Conservation (phyloP, 78 protist genomes). For the Dictyostelium capitatum region DNA sequence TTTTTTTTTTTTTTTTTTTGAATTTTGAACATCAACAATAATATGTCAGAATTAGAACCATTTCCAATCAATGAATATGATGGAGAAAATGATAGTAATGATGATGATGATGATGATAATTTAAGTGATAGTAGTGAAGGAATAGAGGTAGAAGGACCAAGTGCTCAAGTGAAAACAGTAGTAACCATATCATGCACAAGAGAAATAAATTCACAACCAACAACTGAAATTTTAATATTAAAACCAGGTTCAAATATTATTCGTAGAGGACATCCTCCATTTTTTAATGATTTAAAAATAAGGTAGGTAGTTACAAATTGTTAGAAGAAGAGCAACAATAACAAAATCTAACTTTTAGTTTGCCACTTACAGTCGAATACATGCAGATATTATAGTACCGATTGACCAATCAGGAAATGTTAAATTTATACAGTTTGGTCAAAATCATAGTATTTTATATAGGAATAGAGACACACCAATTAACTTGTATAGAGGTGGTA, state of each 20-base stretch:
- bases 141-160: too few relatives aligned
- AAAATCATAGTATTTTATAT: constrained; percentile 18
- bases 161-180: too few relatives aligned
- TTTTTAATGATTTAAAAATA: constrained; percentile 22
- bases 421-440: constrained; percentile 51
- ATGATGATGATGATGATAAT: background rate
- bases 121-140: background rate
- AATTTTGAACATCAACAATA: too few relatives aligned
- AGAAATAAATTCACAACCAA: too few relatives aligned
- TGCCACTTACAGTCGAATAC: constrained; percentile 57
- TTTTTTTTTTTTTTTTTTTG: too few relatives aligned
- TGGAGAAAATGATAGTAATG: background rate
- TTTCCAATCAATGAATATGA: background rate
- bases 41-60: too few relatives aligned
- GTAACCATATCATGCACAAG: too few relatives aligned
- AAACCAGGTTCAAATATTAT: constrained; percentile 39
- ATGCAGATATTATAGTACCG: constrained; percentile 73
- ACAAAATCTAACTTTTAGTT: background rate
- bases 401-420: constrained; percentile 15
- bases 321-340: too few relatives aligned
- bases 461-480: constrained; percentile 1
- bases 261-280: constrained; percentile 45
- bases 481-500: constrained; percentile 3
- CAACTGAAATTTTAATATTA: background rate
- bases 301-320: constrained; percentile 15